Percentiles rank a stretch among this genome's conserved stretches.
Evolutionary conservation across 257 asterid species (phyloP).

Genomic region (Verbena officinalis): DNA sequence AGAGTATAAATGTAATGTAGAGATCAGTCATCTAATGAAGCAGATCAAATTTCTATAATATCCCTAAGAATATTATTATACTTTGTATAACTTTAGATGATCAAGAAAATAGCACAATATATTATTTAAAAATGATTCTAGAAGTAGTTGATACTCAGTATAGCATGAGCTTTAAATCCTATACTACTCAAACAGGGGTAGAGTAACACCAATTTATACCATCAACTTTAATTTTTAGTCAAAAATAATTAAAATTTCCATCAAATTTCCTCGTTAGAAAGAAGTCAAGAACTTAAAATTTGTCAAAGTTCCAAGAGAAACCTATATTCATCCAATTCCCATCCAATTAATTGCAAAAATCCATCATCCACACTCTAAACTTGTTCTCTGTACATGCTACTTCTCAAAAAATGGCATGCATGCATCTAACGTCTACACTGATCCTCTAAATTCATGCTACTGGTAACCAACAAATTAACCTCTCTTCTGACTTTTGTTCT

Average conservation of each 20-base stretch:
- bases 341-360: slow-evolving; percentile 6
- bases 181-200: too few species aligned
- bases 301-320: slow-evolving; percentile 16
- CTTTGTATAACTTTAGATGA: too few species aligned
- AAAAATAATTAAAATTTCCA: neutral
- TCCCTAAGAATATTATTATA: too few species aligned
- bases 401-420: slow-evolving; percentile 28
- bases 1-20: too few species aligned
- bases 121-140: too few species aligned
- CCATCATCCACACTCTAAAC: slow-evolving; percentile 18
- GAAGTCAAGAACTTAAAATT: slow-evolving; percentile 33
- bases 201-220: too few species aligned
- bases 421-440: slow-evolving; percentile 8
- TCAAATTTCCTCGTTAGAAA: slow-evolving; percentile 8
- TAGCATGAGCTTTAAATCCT: too few species aligned
- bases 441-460: slow-evolving; percentile 9
- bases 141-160: too few species aligned
- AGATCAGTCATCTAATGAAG: too few species aligned
- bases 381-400: slow-evolving; percentile 38
- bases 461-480: slow-evolving; percentile 11
- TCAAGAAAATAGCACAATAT: too few species aligned
- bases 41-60: too few species aligned
- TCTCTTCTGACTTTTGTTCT: neutral
- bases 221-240: too few species aligned
- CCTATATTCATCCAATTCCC: slow-evolving; percentile 7